A percentile compares a stretch with the other conserved stretches of the same genome.
Conservation (phyloP, 2,329 filamentous ascomycete genomes). For the Seiridium cupressi region DNA sequence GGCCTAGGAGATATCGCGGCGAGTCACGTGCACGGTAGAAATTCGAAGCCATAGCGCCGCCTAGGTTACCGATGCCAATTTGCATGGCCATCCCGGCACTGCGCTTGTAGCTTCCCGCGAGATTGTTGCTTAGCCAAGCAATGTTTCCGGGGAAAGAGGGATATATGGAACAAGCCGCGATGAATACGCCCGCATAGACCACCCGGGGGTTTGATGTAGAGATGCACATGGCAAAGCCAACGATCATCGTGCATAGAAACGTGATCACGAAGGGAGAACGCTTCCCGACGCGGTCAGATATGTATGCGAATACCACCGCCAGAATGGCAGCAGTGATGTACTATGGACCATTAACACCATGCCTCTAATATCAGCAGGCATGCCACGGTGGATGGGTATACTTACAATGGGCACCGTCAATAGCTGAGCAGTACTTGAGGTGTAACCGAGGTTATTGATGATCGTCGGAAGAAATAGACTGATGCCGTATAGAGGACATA, state of each 20-base stretch:
- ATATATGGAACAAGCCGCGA: slow-evolving; percentile 77
- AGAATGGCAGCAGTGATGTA: slow-evolving; percentile 63
- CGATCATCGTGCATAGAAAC: slow-evolving; percentile 50
- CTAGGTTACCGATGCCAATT: slow-evolving; percentile 60
- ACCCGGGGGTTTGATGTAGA: slow-evolving; percentile 55
- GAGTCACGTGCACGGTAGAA: slow-evolving; percentile 59
- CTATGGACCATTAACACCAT: not conserved
- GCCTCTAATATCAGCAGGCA: not conserved
- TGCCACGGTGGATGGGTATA: not conserved
- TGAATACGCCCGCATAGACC: slow-evolving; percentile 73
- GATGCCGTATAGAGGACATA: slow-evolving; percentile 55
- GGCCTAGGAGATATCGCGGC: slow-evolving; percentile 49
- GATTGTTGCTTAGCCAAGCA: slow-evolving; percentile 76
- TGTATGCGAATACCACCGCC: slow-evolving; percentile 50
- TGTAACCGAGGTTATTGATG: slow-evolving; percentile 58
- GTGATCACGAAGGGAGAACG: slow-evolving; percentile 54
- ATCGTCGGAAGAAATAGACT: slow-evolving; percentile 63
- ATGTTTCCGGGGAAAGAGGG: slow-evolving; percentile 77
- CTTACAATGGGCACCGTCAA: slow-evolving; percentile 54
- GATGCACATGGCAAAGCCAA: slow-evolving; percentile 62
- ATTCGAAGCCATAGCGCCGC: slow-evolving; percentile 67
- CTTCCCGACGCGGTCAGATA: slow-evolving; percentile 53
- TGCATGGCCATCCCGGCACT: slow-evolving; percentile 64
- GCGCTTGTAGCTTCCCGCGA: slow-evolving; percentile 65
- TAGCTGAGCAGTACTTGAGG: slow-evolving; percentile 57